Percentiles rank a stretch among this genome's conserved stretches.
Conservation (phyloP, 2,329 filamentous ascomycete species). For the Diaporthe citriasiana region DNA sequence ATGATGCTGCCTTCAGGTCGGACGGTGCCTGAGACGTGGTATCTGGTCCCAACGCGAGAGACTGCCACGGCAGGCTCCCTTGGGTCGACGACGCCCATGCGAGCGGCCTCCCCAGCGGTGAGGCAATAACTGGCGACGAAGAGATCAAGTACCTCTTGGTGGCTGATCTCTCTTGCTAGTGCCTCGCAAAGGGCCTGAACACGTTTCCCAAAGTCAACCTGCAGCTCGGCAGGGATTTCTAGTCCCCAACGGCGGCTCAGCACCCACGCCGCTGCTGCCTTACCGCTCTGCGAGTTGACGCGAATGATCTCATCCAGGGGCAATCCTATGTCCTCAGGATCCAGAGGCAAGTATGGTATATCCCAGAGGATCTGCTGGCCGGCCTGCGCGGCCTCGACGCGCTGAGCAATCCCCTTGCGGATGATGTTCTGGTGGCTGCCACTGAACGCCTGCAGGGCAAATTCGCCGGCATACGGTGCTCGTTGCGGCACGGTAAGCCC, state of each 20-base stretch:
- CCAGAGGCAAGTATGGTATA: not conserved
- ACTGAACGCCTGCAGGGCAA: conserved; percentile 91
- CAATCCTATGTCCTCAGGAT: not conserved
- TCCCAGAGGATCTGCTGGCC: not conserved
- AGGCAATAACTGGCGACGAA: too few species aligned
- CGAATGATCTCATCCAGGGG: not conserved
- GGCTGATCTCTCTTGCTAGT: too few species aligned
- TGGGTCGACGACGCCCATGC: too few species aligned
- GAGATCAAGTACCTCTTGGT: too few species aligned
- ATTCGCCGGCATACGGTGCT: conserved; percentile 89
- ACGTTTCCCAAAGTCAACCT: too few species aligned
- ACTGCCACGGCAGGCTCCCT: too few species aligned
- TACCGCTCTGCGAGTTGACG: conserved; percentile 10
- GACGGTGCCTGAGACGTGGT: too few species aligned
- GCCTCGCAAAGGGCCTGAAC: too few species aligned
- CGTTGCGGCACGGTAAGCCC: conserved; percentile 94
- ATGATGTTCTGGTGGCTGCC: conserved; percentile 96
- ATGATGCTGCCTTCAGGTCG: too few species aligned
- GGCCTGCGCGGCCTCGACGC: not conserved
- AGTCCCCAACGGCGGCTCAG: not conserved
- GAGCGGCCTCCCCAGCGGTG: too few species aligned
- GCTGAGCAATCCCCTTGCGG: conserved; percentile 87
- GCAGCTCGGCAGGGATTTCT: too few species aligned
- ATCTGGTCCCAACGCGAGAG: too few species aligned
- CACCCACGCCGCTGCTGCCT: not conserved